Base-by-base conservation (phyloP, 768 basidiomycete genomes). In the Trametes cinnabarina region DNA sequence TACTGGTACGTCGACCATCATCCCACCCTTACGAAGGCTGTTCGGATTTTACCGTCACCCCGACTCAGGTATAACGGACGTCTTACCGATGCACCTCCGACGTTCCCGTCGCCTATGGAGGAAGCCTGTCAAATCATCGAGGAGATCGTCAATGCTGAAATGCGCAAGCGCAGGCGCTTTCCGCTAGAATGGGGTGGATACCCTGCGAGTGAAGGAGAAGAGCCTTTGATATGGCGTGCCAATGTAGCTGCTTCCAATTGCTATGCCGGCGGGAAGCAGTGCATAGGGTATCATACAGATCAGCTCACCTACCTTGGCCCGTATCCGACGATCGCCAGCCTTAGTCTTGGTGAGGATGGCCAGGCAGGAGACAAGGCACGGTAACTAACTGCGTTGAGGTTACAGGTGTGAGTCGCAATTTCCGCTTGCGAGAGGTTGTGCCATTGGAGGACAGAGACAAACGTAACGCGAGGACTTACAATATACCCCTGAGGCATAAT, bases 231-330 rank as follows among this genome's bases (percentile, higher is more conserved):
- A 8, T 93, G 92, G 91, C 77, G 82, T 51, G 92, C 91, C 1
- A 93, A 92, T 63, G 90, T 93, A 22, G 91, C 91, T 3, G 91
- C 90, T 1, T 83, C 90, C 3, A 93, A 93, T 64, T 87, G 90
- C 63, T 93, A 93, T 59, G 82, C 86, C 67, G 90, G 90, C n/a
- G 79, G 81, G 35, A 86, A 87, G 66, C 90, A 92, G 69, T 83
- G 84, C 48, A 91, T 93, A 3, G 91, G 92, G 0, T 86, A 82
- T 66, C 92, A 93, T 68, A 86, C 90, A 4, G 91, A 93, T 69
- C 87, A 88, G 52, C 70, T 90, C 53, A 90, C 90, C 0, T 87
- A 88, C 72, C 76, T 93, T 7, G 92, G 91, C 10, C 91, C 91
- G 14, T 91, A 86, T 70, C 85, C 89, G 5, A 92, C 91, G 0